Base-by-base conservation (phyloP, 106 monocot genomes). In the Allium sativum region DNA sequence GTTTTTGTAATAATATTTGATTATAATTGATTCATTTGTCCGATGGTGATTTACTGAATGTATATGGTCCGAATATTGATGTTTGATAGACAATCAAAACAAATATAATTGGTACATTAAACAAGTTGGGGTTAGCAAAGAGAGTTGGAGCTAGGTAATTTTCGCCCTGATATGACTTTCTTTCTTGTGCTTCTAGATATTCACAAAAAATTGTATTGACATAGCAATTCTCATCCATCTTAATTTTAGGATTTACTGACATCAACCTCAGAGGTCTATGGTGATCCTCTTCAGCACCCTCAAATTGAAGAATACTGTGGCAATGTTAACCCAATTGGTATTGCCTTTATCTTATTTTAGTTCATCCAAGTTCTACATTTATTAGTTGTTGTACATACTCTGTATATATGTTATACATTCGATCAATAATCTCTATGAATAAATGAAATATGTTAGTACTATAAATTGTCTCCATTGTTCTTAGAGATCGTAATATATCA, bases 301-400 rank as follows among this genome's bases (percentile, higher is more conserved):
- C 96, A 96, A 68, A 90, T 64, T 18, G 96, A 96, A 70, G 90
- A 84, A 14, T 96, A 96, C 44, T 96, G 96, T 90, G 96, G 90
- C 56, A 96, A 96, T 80, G 96, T 96, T 21, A 96, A 96, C 62
- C 96, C 96, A 58, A 96, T 91, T 68, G 96, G 96, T 91, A 74
- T 51, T 55, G 44, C 31, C 31, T 31, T 31, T 31, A 31, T 31
- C 31, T 31, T 31, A 31, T 31, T 31, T 31, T 5, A 31, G 31
- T 31, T 31, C 31, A 31, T 31, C 5, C 31, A 31, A 31, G 31
- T 31, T 5, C 31, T 31, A 31, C 2, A 31, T 31, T 31, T 31
- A 31, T 31, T 31, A 2, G 2, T 31, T 31, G 22, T 31, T 31
- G 31, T 2, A 0, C 31, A 31, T 31, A 31, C 0, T 31, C 5